Percentiles rank a stretch among this genome's conserved stretches.
These are phyloP conservation scores for Pythium rishiriense DNA, from an alignment of 352 stramenopile species.

Conservation along the genomic window DNA sequence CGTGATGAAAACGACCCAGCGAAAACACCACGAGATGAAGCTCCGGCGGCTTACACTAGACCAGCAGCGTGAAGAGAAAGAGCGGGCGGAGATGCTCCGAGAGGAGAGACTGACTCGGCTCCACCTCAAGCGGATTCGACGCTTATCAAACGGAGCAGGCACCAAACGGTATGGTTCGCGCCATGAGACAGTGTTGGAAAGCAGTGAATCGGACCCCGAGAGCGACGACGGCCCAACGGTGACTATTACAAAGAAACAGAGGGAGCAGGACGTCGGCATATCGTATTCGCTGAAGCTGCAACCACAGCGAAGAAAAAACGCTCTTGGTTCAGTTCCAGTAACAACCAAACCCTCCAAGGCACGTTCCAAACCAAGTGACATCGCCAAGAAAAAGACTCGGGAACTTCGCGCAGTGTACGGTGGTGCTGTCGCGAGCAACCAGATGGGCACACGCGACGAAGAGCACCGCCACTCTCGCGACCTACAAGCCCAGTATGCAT, in stretches of 20 bases:
- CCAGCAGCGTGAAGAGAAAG: constrained; percentile 65
- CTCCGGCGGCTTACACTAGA: constrained; percentile 39
- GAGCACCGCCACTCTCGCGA: constrained; percentile 1
- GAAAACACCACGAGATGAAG: constrained; percentile 43
- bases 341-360: constrained; percentile 6
- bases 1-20: constrained; percentile 53
- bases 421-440: not conserved
- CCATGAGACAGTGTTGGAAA: not conserved
- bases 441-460: constrained; percentile 2
- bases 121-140: constrained; percentile 41
- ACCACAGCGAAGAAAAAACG: not conserved
- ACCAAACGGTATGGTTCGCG: not conserved
- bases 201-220: not conserved
- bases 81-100: constrained; percentile 65
- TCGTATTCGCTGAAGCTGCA: not conserved
- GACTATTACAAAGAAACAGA: not conserved
- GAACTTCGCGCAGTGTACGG: constrained; percentile 22
- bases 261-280: not conserved
- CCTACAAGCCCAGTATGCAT: constrained; percentile 20
- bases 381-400: constrained; percentile 16
- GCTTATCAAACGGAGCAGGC: not conserved
- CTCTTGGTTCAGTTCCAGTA: not conserved
- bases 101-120: constrained; percentile 66
- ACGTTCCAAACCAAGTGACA: constrained; percentile 6
- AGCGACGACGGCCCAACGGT: not conserved